Conservation (phyloP, 176 grass and related monocot genomes). For the barley (Hordeum vulgare) region DNA sequence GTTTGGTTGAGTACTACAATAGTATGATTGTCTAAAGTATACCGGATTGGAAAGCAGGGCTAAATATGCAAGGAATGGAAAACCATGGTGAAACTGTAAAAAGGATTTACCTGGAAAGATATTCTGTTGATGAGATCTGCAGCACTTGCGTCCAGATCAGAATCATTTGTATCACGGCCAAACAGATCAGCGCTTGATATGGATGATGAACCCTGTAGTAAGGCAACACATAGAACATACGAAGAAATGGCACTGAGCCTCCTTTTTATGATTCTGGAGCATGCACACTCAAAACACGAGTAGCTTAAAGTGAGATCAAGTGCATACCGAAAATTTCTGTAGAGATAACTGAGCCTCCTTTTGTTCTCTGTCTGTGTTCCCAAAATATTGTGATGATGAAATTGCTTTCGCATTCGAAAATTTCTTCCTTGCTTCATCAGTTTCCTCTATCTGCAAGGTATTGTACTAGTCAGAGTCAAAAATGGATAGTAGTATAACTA, state of each 20-base stretch:
- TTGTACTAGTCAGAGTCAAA: neutral
- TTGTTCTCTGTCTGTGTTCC: constrained; percentile 48
- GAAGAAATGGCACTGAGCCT: neutral
- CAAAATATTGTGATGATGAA: constrained; percentile 76
- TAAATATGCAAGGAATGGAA: neutral
- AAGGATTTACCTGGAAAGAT: constrained; percentile 63
- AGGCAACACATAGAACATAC: neutral
- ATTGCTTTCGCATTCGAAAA: constrained; percentile 81
- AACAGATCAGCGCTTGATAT: constrained; percentile 84
- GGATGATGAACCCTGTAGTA: constrained; percentile 60
- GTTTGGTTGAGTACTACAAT: neutral
- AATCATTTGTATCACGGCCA: constrained; percentile 31
- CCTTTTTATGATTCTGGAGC: neutral
- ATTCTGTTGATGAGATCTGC: constrained; percentile 70
- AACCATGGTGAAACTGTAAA: neutral
- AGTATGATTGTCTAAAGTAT: neutral
- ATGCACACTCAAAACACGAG: neutral
- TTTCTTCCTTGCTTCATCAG: constrained; percentile 71
- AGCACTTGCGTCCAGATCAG: constrained; percentile 58
- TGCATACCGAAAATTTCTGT: constrained; percentile 48
- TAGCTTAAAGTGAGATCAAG: neutral
- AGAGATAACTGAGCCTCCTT: constrained; percentile 61
- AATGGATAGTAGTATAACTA: neutral
- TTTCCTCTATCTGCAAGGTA: constrained; percentile 55
- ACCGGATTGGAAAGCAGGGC: neutral